Conservation (phyloP, 2,329 filamentous ascomycete genomes). For the Hawksworthiomyces lignivorus region DNA sequence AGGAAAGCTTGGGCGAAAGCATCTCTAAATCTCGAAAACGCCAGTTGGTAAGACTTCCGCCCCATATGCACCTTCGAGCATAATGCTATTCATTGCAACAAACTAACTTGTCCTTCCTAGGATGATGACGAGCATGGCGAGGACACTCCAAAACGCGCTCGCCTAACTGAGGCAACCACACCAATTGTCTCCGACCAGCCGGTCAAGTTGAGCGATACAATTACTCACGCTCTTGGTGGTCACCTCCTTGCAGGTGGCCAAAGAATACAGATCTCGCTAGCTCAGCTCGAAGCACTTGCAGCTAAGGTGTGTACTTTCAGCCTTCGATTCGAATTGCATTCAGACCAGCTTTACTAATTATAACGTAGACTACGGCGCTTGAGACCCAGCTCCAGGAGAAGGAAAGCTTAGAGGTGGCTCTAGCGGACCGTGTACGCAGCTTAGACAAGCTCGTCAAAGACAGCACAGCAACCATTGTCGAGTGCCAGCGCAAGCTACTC, state of each 20-base stretch:
- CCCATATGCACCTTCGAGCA: no score
- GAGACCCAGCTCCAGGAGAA: constrained; percentile 28
- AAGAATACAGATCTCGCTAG: constrained; percentile 21
- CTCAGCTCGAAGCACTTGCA: constrained; percentile 24
- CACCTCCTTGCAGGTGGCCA: constrained; percentile 1
- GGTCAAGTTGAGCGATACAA: constrained; percentile 7
- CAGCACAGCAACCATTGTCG: constrained; percentile 34
- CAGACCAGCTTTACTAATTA: no score
- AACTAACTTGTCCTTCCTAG: neutral
- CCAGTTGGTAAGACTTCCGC: constrained; percentile 4
- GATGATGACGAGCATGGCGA: constrained; percentile 4
- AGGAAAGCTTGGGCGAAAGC: constrained; percentile 1
- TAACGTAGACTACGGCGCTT: constrained; percentile 31
- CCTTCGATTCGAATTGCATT: no score
- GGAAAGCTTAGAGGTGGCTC: constrained; percentile 14
- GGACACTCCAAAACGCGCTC: constrained; percentile 23
- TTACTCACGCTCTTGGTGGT: constrained; percentile 10
- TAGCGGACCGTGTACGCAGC: constrained; percentile 30
- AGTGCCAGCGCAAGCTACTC: constrained; percentile 40
- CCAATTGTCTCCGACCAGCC: constrained; percentile 8
- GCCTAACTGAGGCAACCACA: constrained; percentile 20
- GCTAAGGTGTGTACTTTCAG: constrained; percentile 13
- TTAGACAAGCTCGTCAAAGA: constrained; percentile 40
- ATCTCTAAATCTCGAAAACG: constrained; percentile 32
- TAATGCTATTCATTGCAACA: no score